Conservation (phyloP, 1,284 basidiomycete genomes). For the Mycosarcoma maydis region DNA sequence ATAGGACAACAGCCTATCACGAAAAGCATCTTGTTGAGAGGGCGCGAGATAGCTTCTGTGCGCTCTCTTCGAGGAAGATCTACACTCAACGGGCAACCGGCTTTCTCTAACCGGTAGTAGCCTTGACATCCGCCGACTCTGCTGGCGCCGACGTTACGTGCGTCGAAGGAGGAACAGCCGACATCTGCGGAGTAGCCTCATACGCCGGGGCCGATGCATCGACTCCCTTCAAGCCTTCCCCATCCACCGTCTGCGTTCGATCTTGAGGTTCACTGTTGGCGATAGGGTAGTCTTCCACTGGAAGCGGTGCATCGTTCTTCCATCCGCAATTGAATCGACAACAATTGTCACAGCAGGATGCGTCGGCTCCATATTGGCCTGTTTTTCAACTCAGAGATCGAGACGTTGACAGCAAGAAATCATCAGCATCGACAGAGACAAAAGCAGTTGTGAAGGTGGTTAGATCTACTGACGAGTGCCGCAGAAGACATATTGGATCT, state of each 20-base stretch:
- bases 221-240: background rate
- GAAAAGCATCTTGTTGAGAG: too few relatives aligned
- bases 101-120: too few relatives aligned
- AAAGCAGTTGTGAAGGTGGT: background rate
- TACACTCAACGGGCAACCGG: too few relatives aligned
- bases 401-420: background rate
- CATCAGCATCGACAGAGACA: background rate
- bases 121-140: background rate
- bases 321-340: constrained; percentile 46
- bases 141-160: background rate
- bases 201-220: constrained; percentile 21
- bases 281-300: constrained; percentile 46
- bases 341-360: constrained; percentile 36
- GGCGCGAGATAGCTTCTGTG: too few relatives aligned
- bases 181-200: constrained; percentile 31
- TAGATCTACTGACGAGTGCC: constrained; percentile 17
- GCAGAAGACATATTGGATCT: constrained; percentile 26
- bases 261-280: constrained; percentile 16
- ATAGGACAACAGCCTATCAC: too few relatives aligned
- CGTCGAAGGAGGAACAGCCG: background rate
- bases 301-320: constrained; percentile 24
- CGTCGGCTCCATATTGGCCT: constrained; percentile 29
- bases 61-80: too few relatives aligned
- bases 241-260: constrained; percentile 10
- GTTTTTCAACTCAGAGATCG: background rate